Evolutionary conservation across 768 basidiomycete genomes (phyloP).

Genomic region (Phaffia tasmanica): DNA sequence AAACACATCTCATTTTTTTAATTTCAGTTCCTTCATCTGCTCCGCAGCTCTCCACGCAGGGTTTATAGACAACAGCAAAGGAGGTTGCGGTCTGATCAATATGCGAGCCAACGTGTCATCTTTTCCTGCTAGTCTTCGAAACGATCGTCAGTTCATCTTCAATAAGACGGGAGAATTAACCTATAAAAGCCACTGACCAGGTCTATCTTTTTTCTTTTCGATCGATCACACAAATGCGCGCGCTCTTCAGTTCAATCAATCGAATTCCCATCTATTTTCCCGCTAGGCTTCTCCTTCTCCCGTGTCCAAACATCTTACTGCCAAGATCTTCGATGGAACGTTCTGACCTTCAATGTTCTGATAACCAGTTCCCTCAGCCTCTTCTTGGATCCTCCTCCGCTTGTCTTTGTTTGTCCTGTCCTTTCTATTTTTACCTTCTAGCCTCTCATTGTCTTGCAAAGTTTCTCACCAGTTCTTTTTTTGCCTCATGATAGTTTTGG

Average conservation of each 20-base stretch:
- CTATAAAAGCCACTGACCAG: no score
- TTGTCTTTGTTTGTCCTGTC: conserved; percentile 66
- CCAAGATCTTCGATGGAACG: conserved; percentile 56
- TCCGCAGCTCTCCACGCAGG: conserved; percentile 64
- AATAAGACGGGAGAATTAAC: no score
- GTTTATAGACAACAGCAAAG: conserved; percentile 50
- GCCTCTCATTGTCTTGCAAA: not conserved
- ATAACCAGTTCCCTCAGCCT: conserved; percentile 59
- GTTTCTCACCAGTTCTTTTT: not conserved
- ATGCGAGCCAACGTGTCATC: conserved; percentile 62
- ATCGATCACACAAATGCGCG: no score
- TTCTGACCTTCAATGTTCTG: conserved; percentile 61
- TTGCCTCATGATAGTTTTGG: conserved; percentile 24
- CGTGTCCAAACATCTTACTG: conserved; percentile 50
- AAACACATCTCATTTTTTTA: not conserved
- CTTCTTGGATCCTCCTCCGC: conserved; percentile 57
- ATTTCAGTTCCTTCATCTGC: conserved; percentile 55
- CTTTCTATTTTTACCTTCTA: conserved; percentile 45
- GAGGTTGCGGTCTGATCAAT: conserved; percentile 64
- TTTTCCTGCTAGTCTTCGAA: conserved; percentile 50
- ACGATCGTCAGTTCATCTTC: conserved; percentile 46
- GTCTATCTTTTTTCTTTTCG: no score
- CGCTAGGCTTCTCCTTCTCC: conserved; percentile 54
- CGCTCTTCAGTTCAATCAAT: conserved; percentile 41
- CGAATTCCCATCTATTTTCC: conserved; percentile 65